Evolutionary conservation across 2,329 filamentous ascomycete species (phyloP), one percentile per base, ranked within the genome.

Genomic region (Ascosphaera pollenicola): DNA sequence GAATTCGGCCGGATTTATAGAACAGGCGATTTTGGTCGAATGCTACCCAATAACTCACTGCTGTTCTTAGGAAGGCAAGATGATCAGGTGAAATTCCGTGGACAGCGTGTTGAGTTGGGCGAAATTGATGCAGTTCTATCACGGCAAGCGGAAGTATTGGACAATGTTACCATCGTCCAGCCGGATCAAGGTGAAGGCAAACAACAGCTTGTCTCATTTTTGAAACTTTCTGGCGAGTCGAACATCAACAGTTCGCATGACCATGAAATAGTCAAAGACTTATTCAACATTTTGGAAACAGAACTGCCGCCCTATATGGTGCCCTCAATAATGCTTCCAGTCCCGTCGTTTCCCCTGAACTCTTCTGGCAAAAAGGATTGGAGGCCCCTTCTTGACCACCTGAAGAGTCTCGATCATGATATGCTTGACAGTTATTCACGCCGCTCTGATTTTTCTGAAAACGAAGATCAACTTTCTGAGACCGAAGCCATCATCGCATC

Each of bases 11-110:
- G 74, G 1, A 57, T 94, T 0, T 95, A 98, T 58, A 64, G 80
- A 16, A 89, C 77, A 31, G 89, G 87, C 18, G 87, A 95, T 54
- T 62, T 98, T 3, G 87, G 87, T 3, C 65, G 74, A 41, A 85
- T 80, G 51, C 70, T 73, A 39, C 64, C 68, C 2, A 66, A 73
- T 35, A 82, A 80, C 28, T 75, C 77, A 46, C 77, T 83, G 8
- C 78, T 79, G 50, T 80, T 75, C 51, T 76, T 78, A 8, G 87
- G 87, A 17, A 69, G 89, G 42, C 75, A 74, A 17, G 87, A 95
- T 51, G 70, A 78, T 47, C 87, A 95, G 54, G 81, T 94, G 62
- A 98, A 95, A 65, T 87, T 95, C 46, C 78, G 89, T 43, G 87
- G 87, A 1, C 95, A 94, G 66, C 70, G 87, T 44, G 92, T 98